Evolutionary conservation across 2,329 filamentous ascomycete genomes (phyloP).

Genomic region (Scedosporium dehoogii): DNA sequence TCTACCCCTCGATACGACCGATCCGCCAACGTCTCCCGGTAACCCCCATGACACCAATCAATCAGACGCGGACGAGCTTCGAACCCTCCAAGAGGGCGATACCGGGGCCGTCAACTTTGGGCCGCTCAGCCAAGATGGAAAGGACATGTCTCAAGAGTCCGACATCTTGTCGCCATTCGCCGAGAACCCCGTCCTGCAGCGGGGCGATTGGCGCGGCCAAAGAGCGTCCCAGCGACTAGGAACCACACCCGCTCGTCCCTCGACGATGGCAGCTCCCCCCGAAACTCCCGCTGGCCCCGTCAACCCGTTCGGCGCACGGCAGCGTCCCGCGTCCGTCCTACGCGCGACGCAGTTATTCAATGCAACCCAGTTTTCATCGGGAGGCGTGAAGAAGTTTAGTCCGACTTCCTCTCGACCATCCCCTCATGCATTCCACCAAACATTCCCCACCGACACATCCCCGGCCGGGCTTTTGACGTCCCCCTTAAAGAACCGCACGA

Average conservation of each 20-base stretch:
- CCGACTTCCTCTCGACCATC: conserved; percentile 51
- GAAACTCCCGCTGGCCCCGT: conserved; percentile 40
- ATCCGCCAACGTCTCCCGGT: conserved; percentile 12
- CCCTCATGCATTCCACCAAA: conserved; percentile 18
- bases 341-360: conserved; percentile 40
- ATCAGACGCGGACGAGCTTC: conserved; percentile 18
- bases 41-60: conserved; percentile 18
- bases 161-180: conserved; percentile 18
- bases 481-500: conserved; percentile 38
- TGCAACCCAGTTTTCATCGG: conserved; percentile 43
- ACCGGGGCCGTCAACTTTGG: conserved; percentile 39
- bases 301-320: conserved; percentile 31
- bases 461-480: conserved; percentile 28
- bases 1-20: not conserved
- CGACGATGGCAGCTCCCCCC: conserved; percentile 19
- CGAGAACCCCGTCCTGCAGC: conserved; percentile 10
- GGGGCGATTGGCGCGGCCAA: conserved; percentile 27
- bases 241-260: conserved; percentile 21
- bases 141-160: conserved; percentile 30
- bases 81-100: conserved; percentile 35
- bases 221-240: conserved; percentile 20
- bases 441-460: not conserved
- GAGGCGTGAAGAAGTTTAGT: conserved; percentile 35
- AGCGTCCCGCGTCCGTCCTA: conserved; percentile 6
- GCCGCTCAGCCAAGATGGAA: conserved; percentile 23